Base-by-base conservation (phyloP, 805 yeast genomes). In the Tetrapisispora namnaoensis region DNA sequence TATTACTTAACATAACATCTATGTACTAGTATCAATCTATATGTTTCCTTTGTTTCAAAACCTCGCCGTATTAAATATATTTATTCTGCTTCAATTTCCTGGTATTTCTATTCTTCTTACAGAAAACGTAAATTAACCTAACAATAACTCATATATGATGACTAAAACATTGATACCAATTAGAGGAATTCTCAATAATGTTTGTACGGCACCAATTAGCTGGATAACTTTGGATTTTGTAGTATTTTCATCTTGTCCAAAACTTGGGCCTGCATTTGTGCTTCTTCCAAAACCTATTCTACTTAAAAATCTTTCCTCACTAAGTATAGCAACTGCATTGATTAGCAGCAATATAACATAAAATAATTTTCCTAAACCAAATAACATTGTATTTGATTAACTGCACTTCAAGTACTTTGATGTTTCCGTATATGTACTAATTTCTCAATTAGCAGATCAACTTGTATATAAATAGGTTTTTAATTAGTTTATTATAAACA, bases 261-360 rank as follows among this genome's bases (percentile, higher is more conserved):
- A 78, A 2, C 72, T 73, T 14, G 66, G 60, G 5, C 48, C 65
- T 58, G 55, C 71, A 61, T 40, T 69, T 16, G 68, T 54, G 17
- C 66, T 64, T 44, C 69, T 67, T 3, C 73, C 68, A 56, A 78
- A 68, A 17, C 80, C 81, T 40, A 78, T 77, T 67, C 95, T 71
- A 57, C 81, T 80, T 51, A 86, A 70, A 58, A 86, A 86, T 50
- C 95, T 70, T 58, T 86, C 93, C 57, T 86, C 95, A 61, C 84
- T 83, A 46, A 86, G 73, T 35, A 86, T 82, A 0, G 93, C 93
- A 28, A 86, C 76, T 0, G 91, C 79, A 63, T 86, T 86, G 44
- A 84, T 76, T 49, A 84, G 67, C 37, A 86, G 62, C 18, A 80
- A 65, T 7, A 74, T 66, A 40, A 72, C 79, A 57, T 79, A 80